Percentiles rank a stretch among this genome's conserved stretches.
These are phyloP conservation scores for Diddensiella transvaalensis DNA, from an alignment of 805 yeast species.

Conservation along the genomic window DNA sequence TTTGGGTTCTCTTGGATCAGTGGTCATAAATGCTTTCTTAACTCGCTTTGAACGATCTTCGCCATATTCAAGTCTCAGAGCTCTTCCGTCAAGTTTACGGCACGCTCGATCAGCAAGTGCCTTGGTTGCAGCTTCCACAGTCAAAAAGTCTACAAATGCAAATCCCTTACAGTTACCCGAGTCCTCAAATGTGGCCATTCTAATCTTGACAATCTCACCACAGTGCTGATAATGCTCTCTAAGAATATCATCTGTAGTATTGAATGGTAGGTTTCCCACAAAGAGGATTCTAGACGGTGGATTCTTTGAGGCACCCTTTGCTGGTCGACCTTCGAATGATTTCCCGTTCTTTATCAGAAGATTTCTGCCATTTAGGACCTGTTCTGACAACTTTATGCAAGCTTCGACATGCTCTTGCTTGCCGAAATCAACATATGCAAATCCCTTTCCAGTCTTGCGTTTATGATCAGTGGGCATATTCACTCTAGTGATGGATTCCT, in stretches of 20 bases:
- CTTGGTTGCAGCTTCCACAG: slow-evolving; percentile 73
- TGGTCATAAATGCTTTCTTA: slow-evolving; percentile 14
- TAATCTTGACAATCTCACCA: slow-evolving; percentile 76
- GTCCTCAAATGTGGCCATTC: slow-evolving; percentile 99
- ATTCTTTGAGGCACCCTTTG: slow-evolving; percentile 46
- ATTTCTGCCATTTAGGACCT: slow-evolving; percentile 75
- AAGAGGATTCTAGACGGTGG: slow-evolving; percentile 88
- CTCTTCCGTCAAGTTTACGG: slow-evolving; percentile 65
- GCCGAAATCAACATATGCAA: slow-evolving; percentile 83
- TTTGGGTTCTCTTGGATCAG: slow-evolving; percentile 1
- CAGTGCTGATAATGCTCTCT: slow-evolving; percentile 84
- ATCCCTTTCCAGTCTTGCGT: slow-evolving; percentile 52
- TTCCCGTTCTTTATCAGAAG: slow-evolving; percentile 76
- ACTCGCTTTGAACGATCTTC: slow-evolving; percentile 83
- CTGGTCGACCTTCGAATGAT: slow-evolving; percentile 86
- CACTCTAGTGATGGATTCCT: slow-evolving; percentile 64
- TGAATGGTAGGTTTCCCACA: slow-evolving; percentile 91
- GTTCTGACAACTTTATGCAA: slow-evolving; percentile 68
- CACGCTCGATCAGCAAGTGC: slow-evolving; percentile 74
- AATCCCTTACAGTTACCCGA: slow-evolving; percentile 96
- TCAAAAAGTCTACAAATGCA: slow-evolving; percentile 83
- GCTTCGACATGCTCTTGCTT: slow-evolving; percentile 55
- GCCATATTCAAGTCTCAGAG: slow-evolving; percentile 84
- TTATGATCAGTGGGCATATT: slow-evolving; percentile 67
- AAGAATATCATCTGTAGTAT: slow-evolving; percentile 75